A percentile compares a stretch with the other conserved stretches of the same genome.
Conservation (phyloP, 106 monocot species). For the Vanilla planifolia region DNA sequence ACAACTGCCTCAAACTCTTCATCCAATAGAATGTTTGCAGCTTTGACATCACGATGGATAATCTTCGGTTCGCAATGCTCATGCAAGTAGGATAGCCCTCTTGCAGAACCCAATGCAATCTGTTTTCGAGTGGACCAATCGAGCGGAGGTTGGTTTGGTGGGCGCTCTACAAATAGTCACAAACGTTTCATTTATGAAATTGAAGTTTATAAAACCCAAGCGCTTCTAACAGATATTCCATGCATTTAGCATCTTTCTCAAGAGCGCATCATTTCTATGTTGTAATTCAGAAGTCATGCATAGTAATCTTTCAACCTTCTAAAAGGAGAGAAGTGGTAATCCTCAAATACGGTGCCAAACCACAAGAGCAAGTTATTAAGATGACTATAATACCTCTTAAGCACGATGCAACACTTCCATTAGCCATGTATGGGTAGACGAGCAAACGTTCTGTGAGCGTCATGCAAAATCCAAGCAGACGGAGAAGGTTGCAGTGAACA, state of each 20-base stretch:
- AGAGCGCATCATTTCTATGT: neutral
- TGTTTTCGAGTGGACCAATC: constrained; percentile 65
- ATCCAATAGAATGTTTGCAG: constrained; percentile 92
- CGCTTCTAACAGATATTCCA: neutral
- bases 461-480: constrained; percentile 77
- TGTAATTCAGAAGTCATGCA: neutral
- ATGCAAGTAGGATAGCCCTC: constrained; percentile 86
- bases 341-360: neutral
- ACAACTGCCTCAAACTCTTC: constrained; percentile 98
- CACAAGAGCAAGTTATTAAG: neutral
- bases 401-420: constrained; percentile 78
- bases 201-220: neutral
- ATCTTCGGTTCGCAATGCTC: constrained; percentile 99
- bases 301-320: too few relatives aligned
- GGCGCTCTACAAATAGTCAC: constrained; percentile 35
- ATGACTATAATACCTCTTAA: constrained; percentile 43
- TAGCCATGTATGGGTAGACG: constrained; percentile 79
- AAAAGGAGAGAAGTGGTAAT: too few relatives aligned
- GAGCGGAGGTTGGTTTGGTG: constrained; percentile 62
- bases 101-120: constrained; percentile 87
- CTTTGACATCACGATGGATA: constrained; percentile 98
- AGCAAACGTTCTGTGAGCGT: constrained; percentile 65
- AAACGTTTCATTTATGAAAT: neutral
- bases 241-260: neutral
- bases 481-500: constrained; percentile 61